Conservation (phyloP, 176 grass and related monocot species). For the Rhynchospora pubera region DNA sequence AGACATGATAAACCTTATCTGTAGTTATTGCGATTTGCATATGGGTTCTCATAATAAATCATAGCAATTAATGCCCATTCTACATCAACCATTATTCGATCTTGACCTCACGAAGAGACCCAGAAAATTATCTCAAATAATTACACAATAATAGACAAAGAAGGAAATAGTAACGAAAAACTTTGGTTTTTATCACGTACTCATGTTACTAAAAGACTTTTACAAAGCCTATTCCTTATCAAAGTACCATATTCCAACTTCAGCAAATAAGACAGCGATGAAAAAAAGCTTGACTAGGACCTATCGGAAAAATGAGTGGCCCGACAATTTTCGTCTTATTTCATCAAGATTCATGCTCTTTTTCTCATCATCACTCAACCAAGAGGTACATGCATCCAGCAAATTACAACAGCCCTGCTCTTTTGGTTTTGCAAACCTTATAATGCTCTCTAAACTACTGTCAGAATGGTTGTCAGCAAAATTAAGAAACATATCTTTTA, state of each 20-base stretch:
- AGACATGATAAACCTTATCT: background rate
- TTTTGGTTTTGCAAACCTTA: conserved; percentile 46
- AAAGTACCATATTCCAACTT: conserved; percentile 24
- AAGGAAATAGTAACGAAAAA: background rate
- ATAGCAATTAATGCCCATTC: background rate
- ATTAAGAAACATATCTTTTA: conserved; percentile 60
- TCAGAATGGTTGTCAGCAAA: conserved; percentile 59
- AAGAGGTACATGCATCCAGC: conserved; percentile 57
- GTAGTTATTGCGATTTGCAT: background rate
- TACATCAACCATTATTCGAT: background rate
- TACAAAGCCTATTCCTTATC: background rate
- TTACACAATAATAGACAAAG: background rate
- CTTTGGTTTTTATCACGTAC: no score
- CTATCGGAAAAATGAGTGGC: conserved; percentile 29
- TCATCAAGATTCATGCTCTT: conserved; percentile 52
- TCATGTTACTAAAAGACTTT: background rate
- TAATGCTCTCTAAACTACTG: conserved; percentile 49
- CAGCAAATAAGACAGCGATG: conserved; percentile 18
- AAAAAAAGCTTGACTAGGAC: conserved; percentile 12
- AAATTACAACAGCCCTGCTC: conserved; percentile 36
- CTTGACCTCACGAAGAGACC: background rate
- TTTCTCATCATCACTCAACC: conserved; percentile 58
- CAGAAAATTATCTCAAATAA: background rate
- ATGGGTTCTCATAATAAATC: background rate
- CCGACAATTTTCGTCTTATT: conserved; percentile 47